phyloP scores from a whole-genome alignment of 495 filamentous ascomycete genomes.

The Aspergillus nidulans region DNA sequence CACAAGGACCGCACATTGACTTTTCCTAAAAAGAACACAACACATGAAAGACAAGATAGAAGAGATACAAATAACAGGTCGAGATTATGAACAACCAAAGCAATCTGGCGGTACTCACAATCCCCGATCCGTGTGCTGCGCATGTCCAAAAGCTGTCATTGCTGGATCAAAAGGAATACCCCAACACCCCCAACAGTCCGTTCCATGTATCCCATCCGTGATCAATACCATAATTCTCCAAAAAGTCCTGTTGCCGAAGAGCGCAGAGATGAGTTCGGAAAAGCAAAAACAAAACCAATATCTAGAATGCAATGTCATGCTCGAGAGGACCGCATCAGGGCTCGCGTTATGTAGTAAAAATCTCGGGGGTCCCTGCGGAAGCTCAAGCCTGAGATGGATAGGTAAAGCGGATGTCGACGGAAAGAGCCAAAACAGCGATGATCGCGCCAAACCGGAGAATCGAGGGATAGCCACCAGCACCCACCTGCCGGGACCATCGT shows the following conservation, averaged over 20 bases:
- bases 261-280: slow-evolving; percentile 35
- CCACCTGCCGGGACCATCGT: slow-evolving; percentile 28
- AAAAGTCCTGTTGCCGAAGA: slow-evolving; percentile 41
- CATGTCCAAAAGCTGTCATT: slow-evolving; percentile 22
- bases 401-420: slow-evolving; percentile 24
- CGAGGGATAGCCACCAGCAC: slow-evolving; percentile 38
- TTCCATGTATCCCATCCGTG: slow-evolving; percentile 45
- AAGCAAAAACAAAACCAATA: slow-evolving; percentile 21
- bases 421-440: slow-evolving; percentile 30
- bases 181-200: slow-evolving; percentile 46
- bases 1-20: slow-evolving; percentile 15
- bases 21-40: slow-evolving; percentile 16
- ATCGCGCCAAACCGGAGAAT: slow-evolving; percentile 32
- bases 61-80: slow-evolving; percentile 12
- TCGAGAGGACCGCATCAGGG: slow-evolving; percentile 26
- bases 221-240: slow-evolving; percentile 47
- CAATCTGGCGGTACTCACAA: slow-evolving; percentile 37
- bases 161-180: slow-evolving; percentile 44
- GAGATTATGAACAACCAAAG: slow-evolving; percentile 36
- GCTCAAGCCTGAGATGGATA: slow-evolving; percentile 27
- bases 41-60: slow-evolving; percentile 11
- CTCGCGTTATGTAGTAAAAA: slow-evolving; percentile 24
- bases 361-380: slow-evolving; percentile 14
- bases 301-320: slow-evolving; percentile 44
- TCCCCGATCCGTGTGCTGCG: slow-evolving; percentile 23